These are phyloP conservation scores for Solanum habrochaites DNA, from an alignment of 257 asterid species.

Conservation along the genomic window DNA sequence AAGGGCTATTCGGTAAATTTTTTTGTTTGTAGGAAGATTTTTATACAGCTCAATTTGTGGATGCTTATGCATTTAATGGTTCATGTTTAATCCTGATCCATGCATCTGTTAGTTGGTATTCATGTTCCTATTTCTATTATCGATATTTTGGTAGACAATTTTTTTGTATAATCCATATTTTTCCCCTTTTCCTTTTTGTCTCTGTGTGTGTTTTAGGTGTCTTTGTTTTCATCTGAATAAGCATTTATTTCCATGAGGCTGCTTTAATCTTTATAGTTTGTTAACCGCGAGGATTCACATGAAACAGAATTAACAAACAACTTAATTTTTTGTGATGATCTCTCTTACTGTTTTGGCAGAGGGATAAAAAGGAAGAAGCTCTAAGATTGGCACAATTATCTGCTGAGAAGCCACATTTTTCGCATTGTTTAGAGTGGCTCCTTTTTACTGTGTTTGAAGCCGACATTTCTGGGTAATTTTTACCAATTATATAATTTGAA, in stretches of 20 bases:
- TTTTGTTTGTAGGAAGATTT: not conserved
- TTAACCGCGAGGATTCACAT: not conserved
- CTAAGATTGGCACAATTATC: conserved; percentile 81
- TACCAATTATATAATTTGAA: not conserved
- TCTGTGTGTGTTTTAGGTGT: not conserved
- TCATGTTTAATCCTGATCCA: not conserved
- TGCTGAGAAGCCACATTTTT: conserved; percentile 98
- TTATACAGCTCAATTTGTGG: not conserved
- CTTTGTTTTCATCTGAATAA: not conserved
- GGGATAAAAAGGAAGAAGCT: conserved; percentile 95
- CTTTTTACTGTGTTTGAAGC: conserved; percentile 98
- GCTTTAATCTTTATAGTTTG: not conserved
- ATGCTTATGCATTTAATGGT: not conserved
- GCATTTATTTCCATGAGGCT: not conserved
- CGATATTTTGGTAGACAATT: not conserved
- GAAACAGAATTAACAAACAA: not conserved
- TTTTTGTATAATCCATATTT: not conserved
- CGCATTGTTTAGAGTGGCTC: conserved; percentile 99
- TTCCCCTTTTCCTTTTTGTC: not conserved
- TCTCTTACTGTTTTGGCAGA: conserved; percentile 40
- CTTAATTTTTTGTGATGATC: not conserved
- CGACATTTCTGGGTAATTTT: conserved; percentile 73
- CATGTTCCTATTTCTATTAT: not conserved
- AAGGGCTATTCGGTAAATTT: no score
- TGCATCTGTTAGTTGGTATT: not conserved